Percentiles rank a stretch among this genome's conserved stretches.
phyloP scores from a whole-genome alignment of 345 rosid species.

The Aquilaria sinensis region DNA sequence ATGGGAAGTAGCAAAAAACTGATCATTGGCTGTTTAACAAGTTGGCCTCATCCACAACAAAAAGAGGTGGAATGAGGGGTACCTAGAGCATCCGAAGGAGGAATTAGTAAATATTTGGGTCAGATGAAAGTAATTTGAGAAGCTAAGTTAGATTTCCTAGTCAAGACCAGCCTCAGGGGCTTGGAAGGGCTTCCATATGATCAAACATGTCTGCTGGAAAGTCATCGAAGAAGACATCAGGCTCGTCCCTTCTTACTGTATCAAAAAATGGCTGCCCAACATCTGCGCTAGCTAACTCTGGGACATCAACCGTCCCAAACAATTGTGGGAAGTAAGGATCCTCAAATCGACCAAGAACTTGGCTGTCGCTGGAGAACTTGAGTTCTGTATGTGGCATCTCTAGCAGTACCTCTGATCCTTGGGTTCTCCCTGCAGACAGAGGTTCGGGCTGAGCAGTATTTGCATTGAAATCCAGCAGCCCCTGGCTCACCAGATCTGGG shows the following conservation, averaged over 20 bases:
- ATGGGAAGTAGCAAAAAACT: no score
- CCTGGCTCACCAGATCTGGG: constrained; percentile 31
- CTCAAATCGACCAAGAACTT: constrained; percentile 49
- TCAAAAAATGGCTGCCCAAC: constrained; percentile 41
- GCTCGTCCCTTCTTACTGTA: constrained; percentile 30
- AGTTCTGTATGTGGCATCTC: constrained; percentile 23
- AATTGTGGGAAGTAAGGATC: constrained; percentile 49
- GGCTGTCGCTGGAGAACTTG: constrained; percentile 46
- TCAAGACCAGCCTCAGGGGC: constrained; percentile 32
- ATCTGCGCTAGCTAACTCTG: constrained; percentile 26
- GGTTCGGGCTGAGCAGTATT: constrained; percentile 13
- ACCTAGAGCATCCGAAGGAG: no score
- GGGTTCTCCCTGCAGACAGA: constrained; percentile 10
- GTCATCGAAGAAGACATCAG: constrained; percentile 62
- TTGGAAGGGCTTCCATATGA: constrained; percentile 44
- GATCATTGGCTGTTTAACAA: no score
- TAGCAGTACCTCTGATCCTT: constrained; percentile 13
- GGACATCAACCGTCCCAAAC: constrained; percentile 39
- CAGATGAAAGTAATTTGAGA: constrained; percentile 1
- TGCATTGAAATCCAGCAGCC: constrained; percentile 25
- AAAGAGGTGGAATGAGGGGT: no score
- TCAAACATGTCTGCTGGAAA: constrained; percentile 71
- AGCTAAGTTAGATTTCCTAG: neutral
- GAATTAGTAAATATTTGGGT: no score
- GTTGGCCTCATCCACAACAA: no score